phyloP scores from a whole-genome alignment of 129 eudicot species.

The Centrapalus pauciflorus region DNA sequence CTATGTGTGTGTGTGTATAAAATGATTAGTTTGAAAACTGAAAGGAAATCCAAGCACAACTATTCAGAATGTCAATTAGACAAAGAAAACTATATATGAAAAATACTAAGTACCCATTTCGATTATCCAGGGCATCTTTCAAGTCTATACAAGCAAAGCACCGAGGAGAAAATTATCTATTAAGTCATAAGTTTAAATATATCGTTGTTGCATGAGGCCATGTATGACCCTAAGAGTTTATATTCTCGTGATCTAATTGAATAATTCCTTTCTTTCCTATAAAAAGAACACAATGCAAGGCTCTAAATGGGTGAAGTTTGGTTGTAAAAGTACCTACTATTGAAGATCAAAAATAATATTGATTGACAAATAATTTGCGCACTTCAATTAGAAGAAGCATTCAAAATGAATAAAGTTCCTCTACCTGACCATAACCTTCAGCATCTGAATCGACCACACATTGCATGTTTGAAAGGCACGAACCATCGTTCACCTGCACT shows the following conservation, averaged over 20 bases:
- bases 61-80: no score
- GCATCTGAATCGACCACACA: constrained; percentile 80
- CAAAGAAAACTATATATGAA: no score
- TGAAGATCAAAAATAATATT: background rate
- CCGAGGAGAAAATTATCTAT: no score
- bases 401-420: background rate
- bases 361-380: background rate
- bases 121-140: no score
- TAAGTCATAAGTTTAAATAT: no score
- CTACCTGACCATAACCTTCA: constrained; percentile 97
- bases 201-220: no score
- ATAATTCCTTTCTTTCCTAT: background rate
- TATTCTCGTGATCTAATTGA: background rate
- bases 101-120: no score
- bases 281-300: background rate
- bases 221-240: background rate
- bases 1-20: no score
- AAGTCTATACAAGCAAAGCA: no score
- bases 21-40: no score
- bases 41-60: no score
- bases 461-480: constrained; percentile 93
- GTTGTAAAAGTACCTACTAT: background rate
- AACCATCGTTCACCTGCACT: constrained; percentile 85
- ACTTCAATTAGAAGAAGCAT: background rate
- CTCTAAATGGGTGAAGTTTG: background rate